These are phyloP conservation scores for Diaporthe sp. DNA, from an alignment of 2,329 filamentous ascomycete genomes.

Conservation along the genomic window DNA sequence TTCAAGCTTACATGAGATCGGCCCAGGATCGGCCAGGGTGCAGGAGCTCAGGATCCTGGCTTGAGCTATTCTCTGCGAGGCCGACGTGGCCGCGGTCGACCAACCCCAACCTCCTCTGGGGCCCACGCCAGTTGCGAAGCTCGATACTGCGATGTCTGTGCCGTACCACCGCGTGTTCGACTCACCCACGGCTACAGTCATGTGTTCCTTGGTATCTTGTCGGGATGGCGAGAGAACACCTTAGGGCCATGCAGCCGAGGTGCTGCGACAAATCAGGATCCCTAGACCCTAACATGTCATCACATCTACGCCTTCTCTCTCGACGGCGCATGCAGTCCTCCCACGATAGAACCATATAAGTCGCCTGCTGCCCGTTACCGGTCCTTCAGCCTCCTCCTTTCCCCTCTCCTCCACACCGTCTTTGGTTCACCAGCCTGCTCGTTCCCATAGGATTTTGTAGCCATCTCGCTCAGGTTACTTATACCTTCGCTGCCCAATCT, in stretches of 20 bases:
- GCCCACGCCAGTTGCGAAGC: conserved; percentile 8
- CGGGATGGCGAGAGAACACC: conserved; percentile 30
- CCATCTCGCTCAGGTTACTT: conserved; percentile 50
- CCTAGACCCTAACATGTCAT: conserved; percentile 22
- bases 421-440: conserved; percentile 43
- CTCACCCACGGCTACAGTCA: conserved; percentile 6
- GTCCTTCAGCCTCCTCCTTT: conserved; percentile 39
- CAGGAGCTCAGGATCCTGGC: conserved; percentile 23
- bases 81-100: conserved; percentile 31
- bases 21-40: conserved; percentile 23
- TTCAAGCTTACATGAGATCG: conserved; percentile 35
- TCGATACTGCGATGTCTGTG: conserved; percentile 29
- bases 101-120: conserved; percentile 27
- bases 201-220: conserved; percentile 27
- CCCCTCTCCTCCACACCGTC: conserved; percentile 40
- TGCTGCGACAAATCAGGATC: conserved; percentile 27
- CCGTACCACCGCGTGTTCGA: conserved; percentile 34
- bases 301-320: conserved; percentile 25
- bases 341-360: conserved; percentile 36
- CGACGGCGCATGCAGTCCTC: conserved; percentile 5
- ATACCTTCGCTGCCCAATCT: conserved; percentile 44
- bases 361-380: conserved; percentile 34
- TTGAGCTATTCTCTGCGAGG: conserved; percentile 35
- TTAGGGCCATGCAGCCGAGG: conserved; percentile 4
- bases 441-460: conserved; percentile 44